phyloP scores from a whole-genome alignment of 768 basidiomycete species.

The Mycena crocata region DNA sequence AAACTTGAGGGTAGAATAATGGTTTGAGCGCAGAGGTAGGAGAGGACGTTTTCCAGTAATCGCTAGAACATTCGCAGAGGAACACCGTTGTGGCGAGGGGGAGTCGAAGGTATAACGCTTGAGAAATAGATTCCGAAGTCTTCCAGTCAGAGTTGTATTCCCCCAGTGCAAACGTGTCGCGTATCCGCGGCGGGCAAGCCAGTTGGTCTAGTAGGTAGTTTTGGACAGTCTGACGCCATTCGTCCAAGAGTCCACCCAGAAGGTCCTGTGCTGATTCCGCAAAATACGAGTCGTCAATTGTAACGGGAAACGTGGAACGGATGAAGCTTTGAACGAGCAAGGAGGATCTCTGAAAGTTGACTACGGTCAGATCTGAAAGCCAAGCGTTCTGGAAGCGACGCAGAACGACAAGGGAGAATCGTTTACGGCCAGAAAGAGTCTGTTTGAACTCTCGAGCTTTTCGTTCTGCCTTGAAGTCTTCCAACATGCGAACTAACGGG shows the following conservation, averaged over 20 bases:
- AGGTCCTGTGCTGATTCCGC: neutral
- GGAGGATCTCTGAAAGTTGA: neutral
- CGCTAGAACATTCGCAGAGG: neutral
- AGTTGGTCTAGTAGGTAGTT: neutral
- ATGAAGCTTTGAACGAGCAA: neutral
- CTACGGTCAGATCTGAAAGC: neutral
- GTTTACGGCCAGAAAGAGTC: neutral
- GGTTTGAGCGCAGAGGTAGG: neutral
- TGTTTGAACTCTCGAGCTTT: neutral
- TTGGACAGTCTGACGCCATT: neutral
- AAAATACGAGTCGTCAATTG: neutral
- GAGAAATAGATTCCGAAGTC: neutral
- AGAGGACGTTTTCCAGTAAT: too few species aligned
- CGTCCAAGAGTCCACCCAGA: neutral
- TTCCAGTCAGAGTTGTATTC: neutral
- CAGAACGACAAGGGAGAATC: neutral
- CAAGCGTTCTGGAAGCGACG: neutral
- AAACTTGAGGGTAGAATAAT: slow-evolving; percentile 5
- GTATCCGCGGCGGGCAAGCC: neutral
- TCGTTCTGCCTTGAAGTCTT: neutral
- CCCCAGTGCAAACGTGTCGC: neutral
- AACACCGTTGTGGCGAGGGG: slow-evolving; percentile 11
- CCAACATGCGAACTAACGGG: neutral
- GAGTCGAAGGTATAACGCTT: neutral
- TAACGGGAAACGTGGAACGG: neutral